Evolutionary conservation across 2,329 filamentous ascomycete species (phyloP).

Genomic region (Paracamarosporium sp.): DNA sequence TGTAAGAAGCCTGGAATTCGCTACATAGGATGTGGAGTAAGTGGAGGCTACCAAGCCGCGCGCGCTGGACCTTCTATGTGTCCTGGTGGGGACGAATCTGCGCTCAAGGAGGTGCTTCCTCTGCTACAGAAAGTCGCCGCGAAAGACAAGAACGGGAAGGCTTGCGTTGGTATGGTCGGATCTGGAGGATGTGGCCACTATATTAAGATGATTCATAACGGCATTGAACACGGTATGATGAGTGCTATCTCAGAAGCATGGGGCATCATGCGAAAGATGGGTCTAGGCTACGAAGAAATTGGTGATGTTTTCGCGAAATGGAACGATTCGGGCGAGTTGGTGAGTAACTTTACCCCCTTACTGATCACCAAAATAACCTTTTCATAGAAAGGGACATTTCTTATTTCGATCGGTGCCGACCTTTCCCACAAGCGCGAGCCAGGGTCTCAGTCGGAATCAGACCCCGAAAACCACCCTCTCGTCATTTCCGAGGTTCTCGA

Average conservation of each 20-base stretch:
- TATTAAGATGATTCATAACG: slow-evolving; percentile 79
- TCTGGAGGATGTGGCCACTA: slow-evolving; percentile 72
- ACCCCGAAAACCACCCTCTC: slow-evolving; percentile 43
- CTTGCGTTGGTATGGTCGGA: slow-evolving; percentile 68
- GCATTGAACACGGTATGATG: slow-evolving; percentile 77
- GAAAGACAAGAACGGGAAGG: slow-evolving; percentile 64
- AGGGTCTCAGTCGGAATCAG: slow-evolving; percentile 15
- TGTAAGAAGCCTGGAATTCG: slow-evolving; percentile 64
- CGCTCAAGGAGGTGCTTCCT: slow-evolving; percentile 66
- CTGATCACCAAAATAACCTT: slow-evolving; percentile 3
- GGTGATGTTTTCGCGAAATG: slow-evolving; percentile 66
- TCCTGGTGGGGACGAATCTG: slow-evolving; percentile 66
- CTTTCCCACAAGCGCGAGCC: slow-evolving; percentile 62
- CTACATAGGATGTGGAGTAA: slow-evolving; percentile 73
- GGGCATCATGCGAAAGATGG: slow-evolving; percentile 66
- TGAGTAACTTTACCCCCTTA: slow-evolving; percentile 25
- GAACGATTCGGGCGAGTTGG: slow-evolving; percentile 65
- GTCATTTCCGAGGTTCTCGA: slow-evolving; percentile 70
- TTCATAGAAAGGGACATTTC: slow-evolving; percentile 60
- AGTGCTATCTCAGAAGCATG: slow-evolving; percentile 69
- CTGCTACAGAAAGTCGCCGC: slow-evolving; percentile 67
- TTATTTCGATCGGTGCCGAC: slow-evolving; percentile 68
- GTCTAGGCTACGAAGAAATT: slow-evolving; percentile 66
- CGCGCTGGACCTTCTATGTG: slow-evolving; percentile 71
- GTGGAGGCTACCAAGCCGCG: slow-evolving; percentile 73